Evolutionary conservation across 1,284 basidiomycete species (phyloP), one percentile per base, ranked within the genome.

Genomic region (Cutaneotrichosporon curvatum): DNA sequence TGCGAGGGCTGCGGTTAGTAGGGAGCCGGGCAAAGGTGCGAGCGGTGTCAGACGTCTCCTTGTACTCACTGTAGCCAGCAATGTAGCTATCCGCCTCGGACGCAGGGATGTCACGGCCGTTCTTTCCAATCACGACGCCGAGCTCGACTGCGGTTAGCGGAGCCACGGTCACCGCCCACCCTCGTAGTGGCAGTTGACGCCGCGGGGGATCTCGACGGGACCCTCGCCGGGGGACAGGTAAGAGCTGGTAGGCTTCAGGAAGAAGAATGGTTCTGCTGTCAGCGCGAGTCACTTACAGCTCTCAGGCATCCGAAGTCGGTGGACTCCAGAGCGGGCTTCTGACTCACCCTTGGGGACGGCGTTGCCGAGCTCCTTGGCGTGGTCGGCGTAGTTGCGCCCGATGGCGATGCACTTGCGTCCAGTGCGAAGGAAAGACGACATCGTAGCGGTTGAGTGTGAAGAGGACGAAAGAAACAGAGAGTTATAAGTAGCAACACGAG

Each of bases 171-270:
- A 23, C 19, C 8, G 63, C 75, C 19, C 31, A 87, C 90, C 87
- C 80, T 97, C 94, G 65, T 95, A 84, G 66, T 97, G 94, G 22
- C 84, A 84, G 6, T 83, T 63, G 37, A 94, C 78, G 19, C 91
- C 92, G 35, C 70, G 73, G 3, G 94, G 94, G 41, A 97, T 85
- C 75, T 96, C 87, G 21, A 97, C 75, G 30, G 80, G 79, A 4
- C 67, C 70, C 43, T 75, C 69, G 0, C 84, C 84, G 6, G 80
- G 80, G n/a, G 77, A 68, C 21, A 96, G 63, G 67, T 92, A 97
- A 62, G 85, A 88, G 4, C 84, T 82, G 2, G 94, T 96, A 4
- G 94, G 94, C 74, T 98, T 98, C 34, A 97, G 75, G 77, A 97
- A 98, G 79, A 97, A 95, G 78, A 98, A 96, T 0, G 94, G 94